These are phyloP conservation scores for Suillus lakei DNA, from an alignment of 768 basidiomycete species.

Conservation along the genomic window DNA sequence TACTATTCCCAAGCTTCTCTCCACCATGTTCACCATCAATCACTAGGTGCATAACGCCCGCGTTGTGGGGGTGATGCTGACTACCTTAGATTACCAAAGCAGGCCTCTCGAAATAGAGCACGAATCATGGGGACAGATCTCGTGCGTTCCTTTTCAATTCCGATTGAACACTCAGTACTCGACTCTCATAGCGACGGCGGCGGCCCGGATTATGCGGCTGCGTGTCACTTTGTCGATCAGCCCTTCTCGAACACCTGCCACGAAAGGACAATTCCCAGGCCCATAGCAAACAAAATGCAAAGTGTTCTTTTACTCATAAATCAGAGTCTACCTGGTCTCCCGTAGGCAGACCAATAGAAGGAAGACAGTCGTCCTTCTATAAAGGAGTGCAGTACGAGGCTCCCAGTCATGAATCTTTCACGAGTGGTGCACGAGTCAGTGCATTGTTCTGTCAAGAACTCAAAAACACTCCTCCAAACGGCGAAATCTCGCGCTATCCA, in stretches of 20 bases:
- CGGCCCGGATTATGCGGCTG: background rate
- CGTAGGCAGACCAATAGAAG: background rate
- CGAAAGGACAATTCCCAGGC: background rate
- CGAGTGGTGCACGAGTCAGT: background rate
- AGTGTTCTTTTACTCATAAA: background rate
- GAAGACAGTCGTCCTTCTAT: background rate
- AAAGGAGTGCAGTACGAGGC: background rate
- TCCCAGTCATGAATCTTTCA: background rate
- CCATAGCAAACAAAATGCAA: background rate
- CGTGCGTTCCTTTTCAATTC: background rate
- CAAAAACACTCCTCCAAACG: background rate
- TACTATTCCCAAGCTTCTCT: background rate
- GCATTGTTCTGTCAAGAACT: background rate
- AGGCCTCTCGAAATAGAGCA: background rate
- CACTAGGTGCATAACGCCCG: background rate
- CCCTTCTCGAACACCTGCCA: background rate
- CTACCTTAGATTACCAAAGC: background rate
- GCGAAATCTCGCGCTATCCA: slow-evolving; percentile 8
- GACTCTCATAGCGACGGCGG: background rate
- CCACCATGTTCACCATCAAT: background rate
- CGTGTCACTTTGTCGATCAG: background rate
- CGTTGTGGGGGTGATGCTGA: background rate
- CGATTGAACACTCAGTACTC: no score
- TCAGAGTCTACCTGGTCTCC: background rate
- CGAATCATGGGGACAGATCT: background rate